Percentiles rank a stretch among this genome's conserved stretches.
phyloP scores from a whole-genome alignment of 208 protist species.

The Hexamita inflata region DNA sequence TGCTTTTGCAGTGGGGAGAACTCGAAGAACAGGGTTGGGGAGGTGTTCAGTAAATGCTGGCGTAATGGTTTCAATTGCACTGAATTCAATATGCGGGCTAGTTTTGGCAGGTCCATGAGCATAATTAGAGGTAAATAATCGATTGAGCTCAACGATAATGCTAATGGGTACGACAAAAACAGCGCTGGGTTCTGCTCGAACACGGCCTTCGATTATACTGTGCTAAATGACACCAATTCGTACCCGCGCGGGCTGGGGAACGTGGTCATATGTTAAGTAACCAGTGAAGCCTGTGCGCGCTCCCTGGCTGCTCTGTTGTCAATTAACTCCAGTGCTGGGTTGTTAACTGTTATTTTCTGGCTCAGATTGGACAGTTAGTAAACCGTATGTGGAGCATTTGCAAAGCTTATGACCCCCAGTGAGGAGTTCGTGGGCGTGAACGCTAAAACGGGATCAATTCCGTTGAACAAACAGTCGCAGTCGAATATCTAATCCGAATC shows the following conservation, averaged over 20 bases:
- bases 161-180: background rate
- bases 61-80: background rate
- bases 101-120: background rate
- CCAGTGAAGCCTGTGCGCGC: background rate
- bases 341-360: background rate
- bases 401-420: background rate
- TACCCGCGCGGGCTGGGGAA: background rate
- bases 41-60: background rate
- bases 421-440: background rate
- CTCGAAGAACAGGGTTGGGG: background rate
- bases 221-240: conserved; percentile 1
- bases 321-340: background rate
- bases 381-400: background rate
- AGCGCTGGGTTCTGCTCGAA: background rate
- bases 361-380: background rate
- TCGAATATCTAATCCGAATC: background rate
- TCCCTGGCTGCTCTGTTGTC: background rate
- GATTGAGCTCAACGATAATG: background rate
- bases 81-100: background rate
- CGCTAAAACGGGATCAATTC: conserved; percentile 10
- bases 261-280: background rate
- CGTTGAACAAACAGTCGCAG: background rate
- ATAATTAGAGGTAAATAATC: conserved; percentile 13
- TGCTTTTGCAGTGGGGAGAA: background rate
- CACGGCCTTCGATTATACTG: background rate